Percentiles rank a stretch among this genome's conserved stretches.
Evolutionary conservation across 73 alveolate species (phyloP).

Genomic region (Tetrahymena thermophila): DNA sequence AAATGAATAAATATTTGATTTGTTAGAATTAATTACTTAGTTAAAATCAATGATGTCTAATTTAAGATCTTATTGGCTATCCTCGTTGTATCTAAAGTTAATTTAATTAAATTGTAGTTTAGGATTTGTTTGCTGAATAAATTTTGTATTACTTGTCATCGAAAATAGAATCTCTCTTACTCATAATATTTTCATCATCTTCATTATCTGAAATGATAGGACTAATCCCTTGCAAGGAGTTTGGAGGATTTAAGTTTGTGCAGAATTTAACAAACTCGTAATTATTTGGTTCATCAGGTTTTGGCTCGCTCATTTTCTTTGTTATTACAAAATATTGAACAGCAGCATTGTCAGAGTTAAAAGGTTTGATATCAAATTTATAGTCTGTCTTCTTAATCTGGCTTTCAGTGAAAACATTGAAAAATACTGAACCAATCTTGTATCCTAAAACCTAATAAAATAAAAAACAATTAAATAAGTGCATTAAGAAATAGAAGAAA

Average conservation of each 20-base stretch:
- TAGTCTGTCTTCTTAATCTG: background rate
- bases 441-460: background rate
- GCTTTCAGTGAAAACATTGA: background rate
- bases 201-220: background rate
- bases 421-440: background rate
- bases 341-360: background rate
- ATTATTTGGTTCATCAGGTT: background rate
- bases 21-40: background rate
- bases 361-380: background rate
- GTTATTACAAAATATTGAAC: background rate
- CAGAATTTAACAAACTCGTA: background rate
- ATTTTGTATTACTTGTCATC: background rate
- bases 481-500: too few species aligned
- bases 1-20: too few species aligned
- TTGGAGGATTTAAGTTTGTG: background rate
- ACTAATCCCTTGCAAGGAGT: background rate
- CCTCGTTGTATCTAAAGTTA: background rate
- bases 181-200: background rate
- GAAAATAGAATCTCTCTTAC: background rate
- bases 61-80: background rate
- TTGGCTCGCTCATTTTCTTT: background rate
- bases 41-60: background rate
- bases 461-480: background rate
- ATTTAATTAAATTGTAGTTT: background rate
- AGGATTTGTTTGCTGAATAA: background rate